phyloP scores from a whole-genome alignment of 352 stramenopile species.

The Globisporangium apiculatum region DNA sequence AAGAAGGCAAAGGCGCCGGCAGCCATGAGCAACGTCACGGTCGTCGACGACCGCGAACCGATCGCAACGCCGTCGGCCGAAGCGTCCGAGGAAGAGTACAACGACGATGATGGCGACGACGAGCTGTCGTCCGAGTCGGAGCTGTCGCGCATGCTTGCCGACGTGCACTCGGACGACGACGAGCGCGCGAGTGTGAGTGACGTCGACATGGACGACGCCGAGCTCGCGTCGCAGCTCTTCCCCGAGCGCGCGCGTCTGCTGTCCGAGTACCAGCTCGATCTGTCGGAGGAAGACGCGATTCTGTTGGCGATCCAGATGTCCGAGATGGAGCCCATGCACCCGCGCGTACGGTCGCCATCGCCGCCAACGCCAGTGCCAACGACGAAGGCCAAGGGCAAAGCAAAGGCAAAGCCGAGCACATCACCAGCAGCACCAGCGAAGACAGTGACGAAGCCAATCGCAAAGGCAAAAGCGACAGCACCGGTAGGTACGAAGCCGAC shows the following conservation, averaged over 20 bases:
- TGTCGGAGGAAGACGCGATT: slow-evolving; percentile 38
- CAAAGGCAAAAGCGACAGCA: background rate
- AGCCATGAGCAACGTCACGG: background rate
- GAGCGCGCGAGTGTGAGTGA: slow-evolving; percentile 37
- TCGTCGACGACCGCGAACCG: slow-evolving; percentile 1
- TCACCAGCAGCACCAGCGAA: background rate
- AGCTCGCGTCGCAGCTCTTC: slow-evolving; percentile 17
- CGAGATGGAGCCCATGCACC: slow-evolving; percentile 18
- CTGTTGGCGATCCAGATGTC: slow-evolving; percentile 40
- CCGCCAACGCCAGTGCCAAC: background rate
- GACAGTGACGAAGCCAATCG: too few relatives aligned
- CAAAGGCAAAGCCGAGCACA: too few relatives aligned
- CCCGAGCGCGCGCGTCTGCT: slow-evolving; percentile 25
- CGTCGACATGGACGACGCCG: slow-evolving; percentile 27
- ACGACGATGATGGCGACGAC: slow-evolving; percentile 20
- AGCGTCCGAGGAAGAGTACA: slow-evolving; percentile 29
- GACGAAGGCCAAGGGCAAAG: slow-evolving; percentile 2
- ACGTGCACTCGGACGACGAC: slow-evolving; percentile 63
- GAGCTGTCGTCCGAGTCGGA: slow-evolving; percentile 22
- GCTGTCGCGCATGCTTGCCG: slow-evolving; percentile 31
- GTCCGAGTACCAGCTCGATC: slow-evolving; percentile 33
- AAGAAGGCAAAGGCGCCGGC: background rate
- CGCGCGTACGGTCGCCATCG: background rate
- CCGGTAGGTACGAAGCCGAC: background rate
- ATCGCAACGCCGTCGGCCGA: background rate